These are phyloP conservation scores for Colletotrichum endophyticum DNA, from an alignment of 2,329 filamentous ascomycete genomes.

Conservation along the genomic window DNA sequence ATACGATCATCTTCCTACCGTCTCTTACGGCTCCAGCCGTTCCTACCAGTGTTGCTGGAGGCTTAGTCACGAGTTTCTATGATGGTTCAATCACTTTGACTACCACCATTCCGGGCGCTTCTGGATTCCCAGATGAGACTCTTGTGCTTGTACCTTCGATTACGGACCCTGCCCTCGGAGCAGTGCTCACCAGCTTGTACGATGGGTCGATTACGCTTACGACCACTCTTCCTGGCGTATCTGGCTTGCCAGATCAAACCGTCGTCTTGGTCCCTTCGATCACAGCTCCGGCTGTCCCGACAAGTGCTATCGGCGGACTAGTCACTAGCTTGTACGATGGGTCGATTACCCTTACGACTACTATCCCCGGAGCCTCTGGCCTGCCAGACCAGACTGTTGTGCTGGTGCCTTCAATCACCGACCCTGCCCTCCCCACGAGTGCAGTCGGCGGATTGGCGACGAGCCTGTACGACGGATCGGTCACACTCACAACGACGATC, in stretches of 20 bases:
- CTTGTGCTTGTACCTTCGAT: not conserved
- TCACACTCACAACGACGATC: not conserved
- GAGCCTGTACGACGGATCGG: constrained; percentile 1
- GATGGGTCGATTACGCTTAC: not conserved
- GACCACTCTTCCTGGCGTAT: not conserved
- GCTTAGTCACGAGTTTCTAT: not conserved
- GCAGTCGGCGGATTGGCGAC: not conserved
- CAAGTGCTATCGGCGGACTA: not conserved
- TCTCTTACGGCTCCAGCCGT: not conserved
- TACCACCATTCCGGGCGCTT: not conserved
- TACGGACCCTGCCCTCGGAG: not conserved
- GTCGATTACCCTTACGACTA: not conserved
- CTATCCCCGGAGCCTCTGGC: not conserved
- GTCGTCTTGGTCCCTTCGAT: not conserved
- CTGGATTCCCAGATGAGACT: not conserved
- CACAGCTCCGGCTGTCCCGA: not conserved
- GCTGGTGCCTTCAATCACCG: not conserved
- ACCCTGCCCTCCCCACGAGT: not conserved
- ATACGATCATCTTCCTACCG: not conserved
- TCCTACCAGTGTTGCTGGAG: not conserved
- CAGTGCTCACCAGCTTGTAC: not conserved
- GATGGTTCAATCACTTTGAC: not conserved
- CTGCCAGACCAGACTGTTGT: not conserved
- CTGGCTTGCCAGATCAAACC: not conserved
- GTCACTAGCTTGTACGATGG: not conserved